phyloP scores from a whole-genome alignment of 1,284 basidiomycete genomes.

The Pterulicium gracile region DNA sequence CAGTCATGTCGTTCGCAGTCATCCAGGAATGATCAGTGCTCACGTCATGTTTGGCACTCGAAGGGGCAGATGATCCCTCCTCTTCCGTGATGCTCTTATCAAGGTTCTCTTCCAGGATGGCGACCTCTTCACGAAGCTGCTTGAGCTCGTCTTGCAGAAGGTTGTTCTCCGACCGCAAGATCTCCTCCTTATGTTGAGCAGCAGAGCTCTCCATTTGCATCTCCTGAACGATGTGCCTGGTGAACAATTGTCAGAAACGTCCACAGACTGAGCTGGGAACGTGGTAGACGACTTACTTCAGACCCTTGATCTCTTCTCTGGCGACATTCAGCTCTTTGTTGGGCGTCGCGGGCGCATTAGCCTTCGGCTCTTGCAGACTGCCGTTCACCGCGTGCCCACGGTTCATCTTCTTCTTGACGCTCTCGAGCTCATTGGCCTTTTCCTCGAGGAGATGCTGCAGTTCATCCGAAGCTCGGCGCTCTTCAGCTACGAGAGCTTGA shows the following conservation, averaged over 20 bases:
- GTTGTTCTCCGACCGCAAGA: conserved; percentile 69
- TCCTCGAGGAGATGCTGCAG: conserved; percentile 34
- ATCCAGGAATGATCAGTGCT: conserved; percentile 28
- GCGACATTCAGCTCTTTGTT: conserved; percentile 41
- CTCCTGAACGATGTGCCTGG: conserved; percentile 79
- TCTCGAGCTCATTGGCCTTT: conserved; percentile 40
- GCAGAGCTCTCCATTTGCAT: conserved; percentile 72
- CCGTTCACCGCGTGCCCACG: conserved; percentile 41
- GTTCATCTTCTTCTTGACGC: conserved; percentile 42
- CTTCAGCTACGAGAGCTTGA: conserved; percentile 27
- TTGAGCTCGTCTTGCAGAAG: conserved; percentile 64
- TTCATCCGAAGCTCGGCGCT: background rate
- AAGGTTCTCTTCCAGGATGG: conserved; percentile 63
- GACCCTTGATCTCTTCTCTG: conserved; percentile 60
- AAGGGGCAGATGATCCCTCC: conserved; percentile 26
- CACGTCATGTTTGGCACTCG: conserved; percentile 14
- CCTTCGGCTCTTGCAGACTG: conserved; percentile 22
- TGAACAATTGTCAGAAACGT: conserved; percentile 8
- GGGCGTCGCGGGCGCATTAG: conserved; percentile 26
- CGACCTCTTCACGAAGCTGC: conserved; percentile 67
- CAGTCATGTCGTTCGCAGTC: conserved; percentile 34
- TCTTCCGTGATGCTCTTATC: conserved; percentile 50
- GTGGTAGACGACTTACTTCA: conserved; percentile 45
- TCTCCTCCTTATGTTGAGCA: conserved; percentile 54
- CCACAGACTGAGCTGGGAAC: background rate